phyloP scores from a whole-genome alignment of 2,329 filamentous ascomycete genomes.

The Aspergillus chevalieri region DNA sequence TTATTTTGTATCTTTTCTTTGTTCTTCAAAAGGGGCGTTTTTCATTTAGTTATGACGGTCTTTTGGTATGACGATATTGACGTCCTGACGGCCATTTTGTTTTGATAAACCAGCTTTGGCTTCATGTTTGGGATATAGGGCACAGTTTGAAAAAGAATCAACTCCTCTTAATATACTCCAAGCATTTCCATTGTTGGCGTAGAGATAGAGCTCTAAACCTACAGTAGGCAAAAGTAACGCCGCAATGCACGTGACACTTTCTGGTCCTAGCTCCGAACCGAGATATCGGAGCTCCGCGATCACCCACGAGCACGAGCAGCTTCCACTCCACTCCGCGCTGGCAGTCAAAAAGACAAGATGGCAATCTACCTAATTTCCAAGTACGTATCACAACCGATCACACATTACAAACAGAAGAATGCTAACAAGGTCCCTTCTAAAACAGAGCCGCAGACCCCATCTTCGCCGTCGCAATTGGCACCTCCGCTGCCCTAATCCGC shows the following conservation, averaged over 20 bases:
- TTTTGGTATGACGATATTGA: slow-evolving; percentile 7
- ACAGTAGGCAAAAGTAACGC: background rate
- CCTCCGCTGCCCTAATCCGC: slow-evolving; percentile 47
- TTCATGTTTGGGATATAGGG: background rate
- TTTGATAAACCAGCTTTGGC: background rate
- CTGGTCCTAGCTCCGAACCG: background rate
- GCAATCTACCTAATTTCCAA: slow-evolving; percentile 37
- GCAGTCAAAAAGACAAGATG: slow-evolving; percentile 8
- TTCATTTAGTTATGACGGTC: slow-evolving; percentile 4
- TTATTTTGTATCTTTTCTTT: slow-evolving; percentile 5
- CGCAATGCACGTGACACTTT: background rate
- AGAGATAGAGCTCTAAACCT: too few relatives aligned
- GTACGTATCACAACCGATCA: slow-evolving; percentile 17
- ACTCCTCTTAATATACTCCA: slow-evolving; percentile 15
- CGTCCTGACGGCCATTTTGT: slow-evolving; percentile 4
- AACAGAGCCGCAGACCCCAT: slow-evolving; percentile 47
- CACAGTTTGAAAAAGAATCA: slow-evolving; percentile 4
- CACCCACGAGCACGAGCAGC: background rate
- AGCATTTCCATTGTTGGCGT: background rate
- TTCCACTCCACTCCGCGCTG: background rate
- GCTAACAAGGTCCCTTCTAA: background rate
- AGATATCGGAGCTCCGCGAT: background rate
- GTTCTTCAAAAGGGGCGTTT: slow-evolving; percentile 3
- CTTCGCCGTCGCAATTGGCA: slow-evolving; percentile 48
- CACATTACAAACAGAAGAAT: background rate